Evolutionary conservation across 306 rosid genomes (phyloP), one percentile per base, ranked within the genome.

Genomic region (Cyamopsis tetragonoloba): DNA sequence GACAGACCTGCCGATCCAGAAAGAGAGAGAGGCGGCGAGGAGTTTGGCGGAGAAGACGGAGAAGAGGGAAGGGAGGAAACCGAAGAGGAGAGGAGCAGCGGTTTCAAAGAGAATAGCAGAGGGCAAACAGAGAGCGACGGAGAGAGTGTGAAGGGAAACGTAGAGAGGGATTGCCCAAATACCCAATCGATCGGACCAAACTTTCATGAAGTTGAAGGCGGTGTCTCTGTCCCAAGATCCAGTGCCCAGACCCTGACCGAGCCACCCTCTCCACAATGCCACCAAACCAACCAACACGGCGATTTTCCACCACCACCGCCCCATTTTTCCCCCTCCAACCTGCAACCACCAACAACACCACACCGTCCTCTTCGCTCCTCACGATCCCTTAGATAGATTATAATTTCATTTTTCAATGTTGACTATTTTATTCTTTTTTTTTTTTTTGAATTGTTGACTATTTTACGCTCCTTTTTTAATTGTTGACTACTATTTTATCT

Each of bases 21-120:
- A 93, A 0, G 99, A 90, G 61, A 90, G 89, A 26, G 97, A 93
- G 0, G 97, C 99, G 1, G 89, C 99, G 12, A 90, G 88, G 14
- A 93, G 34, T 88, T 93, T 93, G 24, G 99, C 99, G 2, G 83
- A 66, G 85, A 93, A 88, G 78, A 93, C 99, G 57, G 86, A 90
- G 24, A 83, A 68, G 1, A 93, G 74, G 5, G 89, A 96, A 2
- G 90, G 85, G 60, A 86, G 47, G 80, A 86, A 93, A 22, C 96
- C 99, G 62, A 93, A 93, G 27, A 93, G 89, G 28, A 90, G 77
- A 51, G 97, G 82, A 54, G 95, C 85, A 13, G 85, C 85, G 49
- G 97, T 92, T 81, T 93, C 97, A 8, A 93, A 77, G 79, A 93
- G 88, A 28, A 93, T 74, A 20, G 97, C 95, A 28, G 80, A 83